Evolutionary conservation across 257 asterid genomes (phyloP).

Genomic region (Echites panduratus): DNA sequence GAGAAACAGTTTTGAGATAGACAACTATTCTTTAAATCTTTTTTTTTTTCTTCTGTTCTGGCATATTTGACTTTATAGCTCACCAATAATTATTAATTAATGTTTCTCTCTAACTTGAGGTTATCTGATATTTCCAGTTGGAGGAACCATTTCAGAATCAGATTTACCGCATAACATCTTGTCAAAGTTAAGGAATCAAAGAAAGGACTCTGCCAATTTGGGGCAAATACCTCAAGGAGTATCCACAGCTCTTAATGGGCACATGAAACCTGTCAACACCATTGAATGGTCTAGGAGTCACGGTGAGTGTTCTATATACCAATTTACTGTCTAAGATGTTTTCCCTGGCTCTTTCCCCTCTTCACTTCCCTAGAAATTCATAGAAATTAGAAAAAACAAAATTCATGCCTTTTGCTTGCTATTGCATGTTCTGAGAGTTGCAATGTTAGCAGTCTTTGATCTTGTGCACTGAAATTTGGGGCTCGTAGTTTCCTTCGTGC

Average conservation of each 20-base stretch:
- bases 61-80: background rate
- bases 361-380: background rate
- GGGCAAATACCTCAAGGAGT: constrained; percentile 33
- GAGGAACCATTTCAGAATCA: constrained; percentile 55
- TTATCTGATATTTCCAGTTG: constrained; percentile 22
- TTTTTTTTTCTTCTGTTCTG: background rate
- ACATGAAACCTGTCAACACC: constrained; percentile 62
- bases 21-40: background rate
- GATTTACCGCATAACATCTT: constrained; percentile 47
- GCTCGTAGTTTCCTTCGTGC: background rate
- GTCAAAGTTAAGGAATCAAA: constrained; percentile 42
- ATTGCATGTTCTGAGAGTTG: background rate
- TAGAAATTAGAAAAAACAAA: background rate
- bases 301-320: constrained; percentile 36
- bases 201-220: constrained; percentile 22
- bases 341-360: background rate
- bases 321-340: constrained; percentile 5
- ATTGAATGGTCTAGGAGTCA: constrained; percentile 81
- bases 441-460: background rate
- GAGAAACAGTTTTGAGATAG: background rate
- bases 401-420: background rate
- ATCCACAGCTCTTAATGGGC: constrained; percentile 56
- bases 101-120: background rate
- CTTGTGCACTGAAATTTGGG: background rate
- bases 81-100: background rate